phyloP scores from a whole-genome alignment of 1,284 basidiomycete species.

The Leccinum subrobustum region DNA sequence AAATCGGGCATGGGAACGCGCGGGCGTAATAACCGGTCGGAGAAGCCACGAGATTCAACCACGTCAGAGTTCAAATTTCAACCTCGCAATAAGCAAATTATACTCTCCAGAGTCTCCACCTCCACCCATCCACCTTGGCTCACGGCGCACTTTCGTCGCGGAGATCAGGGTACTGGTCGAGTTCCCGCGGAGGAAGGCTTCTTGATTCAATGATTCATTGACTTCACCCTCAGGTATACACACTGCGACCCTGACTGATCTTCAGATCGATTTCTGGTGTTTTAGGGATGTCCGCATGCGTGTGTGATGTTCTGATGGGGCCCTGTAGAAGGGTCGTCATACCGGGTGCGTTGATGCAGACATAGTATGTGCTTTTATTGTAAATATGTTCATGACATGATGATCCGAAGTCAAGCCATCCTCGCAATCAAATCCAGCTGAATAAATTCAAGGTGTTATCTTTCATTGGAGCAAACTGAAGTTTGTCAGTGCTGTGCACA shows the following conservation, averaged over 20 bases:
- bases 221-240: no score
- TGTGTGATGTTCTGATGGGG: no score
- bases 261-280: no score
- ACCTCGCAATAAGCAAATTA: background rate
- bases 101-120: background rate
- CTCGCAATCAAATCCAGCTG: background rate
- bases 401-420: no score
- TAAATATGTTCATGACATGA: no score
- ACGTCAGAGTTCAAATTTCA: background rate
- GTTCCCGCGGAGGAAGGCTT: background rate
- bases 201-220: background rate
- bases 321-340: no score
- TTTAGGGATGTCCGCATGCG: no score
- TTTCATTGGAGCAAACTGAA: background rate
- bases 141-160: background rate
- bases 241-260: no score
- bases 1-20: background rate
- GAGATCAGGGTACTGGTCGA: background rate
- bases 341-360: no score
- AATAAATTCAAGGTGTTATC: no score
- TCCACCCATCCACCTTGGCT: background rate
- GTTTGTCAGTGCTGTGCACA: background rate
- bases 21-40: background rate
- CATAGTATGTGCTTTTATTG: no score
- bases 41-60: background rate